These are phyloP conservation scores for Begonia fuchsioides DNA, from an alignment of 306 rosid genomes.

Conservation along the genomic window DNA sequence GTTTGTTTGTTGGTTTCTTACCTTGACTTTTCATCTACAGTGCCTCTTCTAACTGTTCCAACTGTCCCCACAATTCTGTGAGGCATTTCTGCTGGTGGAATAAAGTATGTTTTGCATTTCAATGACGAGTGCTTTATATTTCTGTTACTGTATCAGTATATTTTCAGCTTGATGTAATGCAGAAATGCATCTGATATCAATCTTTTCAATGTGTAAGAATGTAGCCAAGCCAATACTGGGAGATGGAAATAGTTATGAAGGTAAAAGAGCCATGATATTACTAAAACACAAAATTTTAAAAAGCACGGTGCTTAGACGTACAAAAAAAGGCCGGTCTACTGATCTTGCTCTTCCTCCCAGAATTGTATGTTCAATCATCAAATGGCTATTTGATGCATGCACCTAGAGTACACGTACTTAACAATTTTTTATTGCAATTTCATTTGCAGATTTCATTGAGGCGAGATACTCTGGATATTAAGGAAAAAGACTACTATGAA, in stretches of 20 bases:
- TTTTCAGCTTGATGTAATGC: not conserved
- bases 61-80: slow-evolving; percentile 59
- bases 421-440: slow-evolving; percentile 2
- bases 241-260: slow-evolving; percentile 10
- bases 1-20: no score
- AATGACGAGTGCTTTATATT: not conserved
- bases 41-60: slow-evolving; percentile 35
- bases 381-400: not conserved
- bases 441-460: slow-evolving; percentile 59
- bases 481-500: slow-evolving; percentile 79
- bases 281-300: slow-evolving; percentile 61
- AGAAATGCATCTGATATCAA: slow-evolving; percentile 5
- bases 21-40: slow-evolving; percentile 27
- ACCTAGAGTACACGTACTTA: not conserved
- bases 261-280: slow-evolving; percentile 67
- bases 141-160: slow-evolving; percentile 5
- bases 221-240: slow-evolving; percentile 54
- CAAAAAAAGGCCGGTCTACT: slow-evolving; percentile 84
- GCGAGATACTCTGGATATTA: slow-evolving; percentile 58
- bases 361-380: slow-evolving; percentile 41
- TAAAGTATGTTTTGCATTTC: slow-evolving; percentile 43
- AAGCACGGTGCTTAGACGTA: slow-evolving; percentile 62
- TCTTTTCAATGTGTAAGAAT: slow-evolving; percentile 28
- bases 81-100: slow-evolving; percentile 99
- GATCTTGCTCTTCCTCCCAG: slow-evolving; percentile 96